These are phyloP conservation scores for Durotheca rogersii DNA, from an alignment of 495 filamentous ascomycete species.

Conservation along the genomic window DNA sequence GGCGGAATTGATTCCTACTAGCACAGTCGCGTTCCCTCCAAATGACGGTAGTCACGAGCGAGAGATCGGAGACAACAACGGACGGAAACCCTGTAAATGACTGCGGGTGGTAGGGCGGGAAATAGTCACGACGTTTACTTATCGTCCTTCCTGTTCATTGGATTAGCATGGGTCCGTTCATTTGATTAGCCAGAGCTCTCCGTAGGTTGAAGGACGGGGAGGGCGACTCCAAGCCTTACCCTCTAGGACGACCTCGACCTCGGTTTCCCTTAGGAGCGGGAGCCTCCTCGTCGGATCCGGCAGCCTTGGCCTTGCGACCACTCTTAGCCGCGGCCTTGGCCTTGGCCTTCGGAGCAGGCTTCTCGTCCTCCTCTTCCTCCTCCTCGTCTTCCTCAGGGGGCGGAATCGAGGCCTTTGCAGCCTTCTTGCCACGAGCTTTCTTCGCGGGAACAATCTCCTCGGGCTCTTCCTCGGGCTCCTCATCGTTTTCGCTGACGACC, in stretches of 20 bases:
- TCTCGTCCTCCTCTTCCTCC: slow-evolving; percentile 2
- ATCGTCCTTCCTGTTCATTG: background rate
- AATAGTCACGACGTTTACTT: background rate
- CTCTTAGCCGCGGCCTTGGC: slow-evolving; percentile 34
- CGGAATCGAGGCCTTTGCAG: slow-evolving; percentile 18
- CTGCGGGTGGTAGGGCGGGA: background rate
- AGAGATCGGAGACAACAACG: background rate
- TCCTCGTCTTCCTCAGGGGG: slow-evolving; percentile 6
- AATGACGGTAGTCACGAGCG: no score
- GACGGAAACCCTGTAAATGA: background rate
- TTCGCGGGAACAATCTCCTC: slow-evolving; percentile 45
- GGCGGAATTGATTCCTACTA: no score
- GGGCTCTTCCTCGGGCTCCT: slow-evolving; percentile 37
- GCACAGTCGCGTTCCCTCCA: no score
- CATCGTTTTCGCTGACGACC: slow-evolving; percentile 32
- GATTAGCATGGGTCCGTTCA: no score
- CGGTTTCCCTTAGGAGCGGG: slow-evolving; percentile 16
- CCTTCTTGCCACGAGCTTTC: slow-evolving; percentile 39
- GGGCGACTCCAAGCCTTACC: slow-evolving; percentile 3
- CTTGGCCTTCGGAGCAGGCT: slow-evolving; percentile 8
- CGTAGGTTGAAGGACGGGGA: background rate
- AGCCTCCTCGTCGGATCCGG: slow-evolving; percentile 13
- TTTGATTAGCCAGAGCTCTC: background rate
- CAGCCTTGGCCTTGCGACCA: slow-evolving; percentile 31
- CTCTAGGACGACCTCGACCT: slow-evolving; percentile 22